phyloP scores from a whole-genome alignment of 1,284 basidiomycete species.

The Papiliotrema laurentii region DNA sequence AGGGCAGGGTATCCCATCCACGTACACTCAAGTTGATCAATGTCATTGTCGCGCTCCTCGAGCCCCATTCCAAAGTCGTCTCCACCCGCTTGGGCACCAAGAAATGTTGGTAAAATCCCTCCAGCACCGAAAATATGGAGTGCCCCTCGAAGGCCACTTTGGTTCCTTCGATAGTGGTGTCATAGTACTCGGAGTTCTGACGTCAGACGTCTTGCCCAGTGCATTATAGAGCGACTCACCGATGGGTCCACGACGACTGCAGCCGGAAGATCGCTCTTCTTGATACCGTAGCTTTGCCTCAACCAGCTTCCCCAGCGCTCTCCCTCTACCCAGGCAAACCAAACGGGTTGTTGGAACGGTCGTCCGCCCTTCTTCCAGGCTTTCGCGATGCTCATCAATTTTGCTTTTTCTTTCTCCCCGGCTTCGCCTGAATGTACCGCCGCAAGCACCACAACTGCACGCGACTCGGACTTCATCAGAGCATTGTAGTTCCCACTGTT shows the following conservation, averaged over 20 bases:
- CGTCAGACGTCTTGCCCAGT: background rate
- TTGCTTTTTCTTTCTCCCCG: slow-evolving; percentile 51
- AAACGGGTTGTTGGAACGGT: slow-evolving; percentile 56
- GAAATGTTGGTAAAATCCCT: slow-evolving; percentile 60
- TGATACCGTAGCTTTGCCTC: slow-evolving; percentile 75
- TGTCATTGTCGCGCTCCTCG: slow-evolving; percentile 30
- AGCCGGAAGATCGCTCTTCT: slow-evolving; percentile 51
- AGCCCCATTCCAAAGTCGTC: slow-evolving; percentile 41
- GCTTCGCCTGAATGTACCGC: slow-evolving; percentile 44
- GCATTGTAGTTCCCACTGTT: slow-evolving; percentile 68
- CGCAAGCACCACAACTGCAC: slow-evolving; percentile 71
- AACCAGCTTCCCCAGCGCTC: slow-evolving; percentile 77
- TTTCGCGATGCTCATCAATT: slow-evolving; percentile 56
- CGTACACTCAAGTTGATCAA: slow-evolving; percentile 25
- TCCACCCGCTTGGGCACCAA: slow-evolving; percentile 53
- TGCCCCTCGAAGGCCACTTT: slow-evolving; percentile 57
- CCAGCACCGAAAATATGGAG: slow-evolving; percentile 66
- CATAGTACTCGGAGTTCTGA: slow-evolving; percentile 31
- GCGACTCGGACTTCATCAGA: slow-evolving; percentile 68
- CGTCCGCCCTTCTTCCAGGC: slow-evolving; percentile 58
- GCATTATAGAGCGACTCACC: slow-evolving; percentile 52
- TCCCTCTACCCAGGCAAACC: slow-evolving; percentile 81
- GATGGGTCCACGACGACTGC: slow-evolving; percentile 75
- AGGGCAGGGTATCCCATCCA: slow-evolving; percentile 1
- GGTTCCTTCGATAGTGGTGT: slow-evolving; percentile 65